Evolutionary conservation across 805 yeast genomes (phyloP).

Genomic region (Ogataea neopini): DNA sequence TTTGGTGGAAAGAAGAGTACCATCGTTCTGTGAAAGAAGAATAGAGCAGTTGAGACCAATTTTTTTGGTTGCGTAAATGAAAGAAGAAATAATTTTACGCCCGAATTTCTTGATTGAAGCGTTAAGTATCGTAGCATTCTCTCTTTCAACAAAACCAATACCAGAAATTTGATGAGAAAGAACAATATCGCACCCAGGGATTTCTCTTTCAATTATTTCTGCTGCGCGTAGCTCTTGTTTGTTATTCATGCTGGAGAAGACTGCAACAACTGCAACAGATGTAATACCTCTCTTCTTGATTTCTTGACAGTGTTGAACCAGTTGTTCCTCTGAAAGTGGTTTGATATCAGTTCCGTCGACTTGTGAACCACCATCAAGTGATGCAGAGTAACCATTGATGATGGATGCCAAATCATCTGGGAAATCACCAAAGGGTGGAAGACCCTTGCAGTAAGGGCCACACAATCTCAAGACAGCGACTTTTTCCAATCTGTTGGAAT

Average conservation of each 20-base stretch:
- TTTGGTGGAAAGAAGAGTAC: constrained; percentile 41
- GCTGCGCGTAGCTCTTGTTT: constrained; percentile 39
- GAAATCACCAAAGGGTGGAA: constrained; percentile 45
- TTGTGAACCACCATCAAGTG: constrained; percentile 41
- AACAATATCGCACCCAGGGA: constrained; percentile 38
- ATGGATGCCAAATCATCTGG: constrained; percentile 39
- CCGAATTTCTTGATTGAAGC: constrained; percentile 46
- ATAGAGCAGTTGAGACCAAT: constrained; percentile 40
- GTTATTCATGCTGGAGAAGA: constrained; percentile 39
- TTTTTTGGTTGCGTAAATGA: constrained; percentile 35
- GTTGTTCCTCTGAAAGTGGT: constrained; percentile 31
- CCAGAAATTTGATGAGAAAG: constrained; percentile 43
- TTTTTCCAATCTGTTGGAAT: constrained; percentile 39
- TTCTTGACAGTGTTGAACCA: constrained; percentile 17
- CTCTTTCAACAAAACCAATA: constrained; percentile 45
- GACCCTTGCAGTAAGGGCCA: constrained; percentile 41
- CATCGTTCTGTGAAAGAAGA: constrained; percentile 46
- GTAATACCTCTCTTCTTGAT: constrained; percentile 36
- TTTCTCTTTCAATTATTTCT: constrained; percentile 32
- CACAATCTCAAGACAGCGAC: constrained; percentile 46
- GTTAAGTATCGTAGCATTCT: constrained; percentile 46
- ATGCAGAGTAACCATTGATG: constrained; percentile 36
- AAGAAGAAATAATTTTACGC: constrained; percentile 39
- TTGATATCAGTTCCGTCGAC: constrained; percentile 41
- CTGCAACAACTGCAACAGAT: constrained; percentile 41